Base-by-base conservation (phyloP, 768 basidiomycete genomes). In the Xerocomellus chrysenteron region DNA sequence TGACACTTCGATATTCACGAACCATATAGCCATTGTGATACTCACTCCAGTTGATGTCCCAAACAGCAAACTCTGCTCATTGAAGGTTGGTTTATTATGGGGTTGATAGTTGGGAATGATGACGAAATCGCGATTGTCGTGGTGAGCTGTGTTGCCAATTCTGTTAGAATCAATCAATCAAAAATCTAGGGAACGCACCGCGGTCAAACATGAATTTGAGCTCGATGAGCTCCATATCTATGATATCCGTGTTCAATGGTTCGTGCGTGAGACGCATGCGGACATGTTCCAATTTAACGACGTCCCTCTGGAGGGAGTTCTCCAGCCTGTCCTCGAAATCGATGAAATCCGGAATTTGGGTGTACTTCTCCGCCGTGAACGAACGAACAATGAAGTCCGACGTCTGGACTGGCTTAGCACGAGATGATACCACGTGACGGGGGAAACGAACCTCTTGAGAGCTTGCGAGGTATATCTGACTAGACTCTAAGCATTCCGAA, bases 291-390 rank as follows among this genome's bases (percentile, higher is more conserved):
- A 94, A 74, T 67, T 90, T 88, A 60, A 89, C 80, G 16, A 89
- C 78, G 59, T 94, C 91, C 26, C 92, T 82, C 68, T 94, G 90
- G 10, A 95, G 78, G 5, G 93, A 95, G 68, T 87, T 88, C 57
- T 93, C 90, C 10, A 96, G 74, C 39, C 83, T 80, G 48, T 88
- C 85, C 67, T 94, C 89, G 56, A 95, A 94, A 7, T 74, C 71
- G 53, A 91, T 84, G 65, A 96, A 94, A 65, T 94, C 90, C 19
- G 88, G 85, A 52, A 95, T 88, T 86, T 94, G 90, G 28, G 90
- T 88, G 68, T 93, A 93, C 70, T 90, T 93, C 72, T 94, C 92
- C 12, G 76, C 71, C 12, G 78, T 81, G 68, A 94, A 92, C 10
- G 90, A 90, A 44, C 87, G 83, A 56, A 88, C 82, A 45, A 94